Evolutionary conservation across 2,329 filamentous ascomycete genomes (phyloP).

Genomic region (Aspergillus fumigatus): DNA sequence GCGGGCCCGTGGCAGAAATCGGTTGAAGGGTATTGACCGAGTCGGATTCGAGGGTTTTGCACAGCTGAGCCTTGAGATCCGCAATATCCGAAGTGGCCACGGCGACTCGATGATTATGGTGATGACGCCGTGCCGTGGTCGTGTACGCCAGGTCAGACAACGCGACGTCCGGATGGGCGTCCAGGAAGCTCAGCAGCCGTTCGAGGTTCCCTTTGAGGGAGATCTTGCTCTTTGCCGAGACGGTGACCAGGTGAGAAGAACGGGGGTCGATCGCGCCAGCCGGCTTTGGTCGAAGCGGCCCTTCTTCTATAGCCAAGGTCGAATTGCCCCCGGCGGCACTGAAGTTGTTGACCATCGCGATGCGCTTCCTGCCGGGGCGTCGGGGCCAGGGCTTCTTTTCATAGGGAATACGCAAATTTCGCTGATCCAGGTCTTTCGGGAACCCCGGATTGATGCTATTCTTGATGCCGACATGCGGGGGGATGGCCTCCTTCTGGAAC

Average conservation of each 20-base stretch:
- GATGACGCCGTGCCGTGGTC: slow-evolving; percentile 52
- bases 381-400: slow-evolving; percentile 40
- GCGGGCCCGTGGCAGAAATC: too few species aligned
- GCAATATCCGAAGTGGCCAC: neutral
- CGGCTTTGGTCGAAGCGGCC: slow-evolving; percentile 47
- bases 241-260: slow-evolving; percentile 49
- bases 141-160: slow-evolving; percentile 59
- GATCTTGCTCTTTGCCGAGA: slow-evolving; percentile 50
- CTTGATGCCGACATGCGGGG: slow-evolving; percentile 65
- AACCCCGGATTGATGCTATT: slow-evolving; percentile 30
- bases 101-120: slow-evolving; percentile 19
- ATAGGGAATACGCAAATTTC: slow-evolving; percentile 26
- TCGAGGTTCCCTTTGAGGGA: slow-evolving; percentile 51
- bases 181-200: slow-evolving; percentile 43
- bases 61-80: too few species aligned
- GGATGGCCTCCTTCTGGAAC: slow-evolving; percentile 59
- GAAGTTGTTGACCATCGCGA: slow-evolving; percentile 39
- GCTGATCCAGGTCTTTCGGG: slow-evolving; percentile 23
- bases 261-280: slow-evolving; percentile 48
- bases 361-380: slow-evolving; percentile 24
- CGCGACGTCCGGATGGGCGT: slow-evolving; percentile 30
- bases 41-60: too few species aligned
- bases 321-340: slow-evolving; percentile 63
- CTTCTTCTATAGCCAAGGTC: slow-evolving; percentile 49
- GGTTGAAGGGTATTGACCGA: too few species aligned